A percentile compares a stretch with the other conserved stretches of the same genome.
phyloP scores from a whole-genome alignment of 495 filamentous ascomycete genomes.

The Lasiosphaeria miniovina region DNA sequence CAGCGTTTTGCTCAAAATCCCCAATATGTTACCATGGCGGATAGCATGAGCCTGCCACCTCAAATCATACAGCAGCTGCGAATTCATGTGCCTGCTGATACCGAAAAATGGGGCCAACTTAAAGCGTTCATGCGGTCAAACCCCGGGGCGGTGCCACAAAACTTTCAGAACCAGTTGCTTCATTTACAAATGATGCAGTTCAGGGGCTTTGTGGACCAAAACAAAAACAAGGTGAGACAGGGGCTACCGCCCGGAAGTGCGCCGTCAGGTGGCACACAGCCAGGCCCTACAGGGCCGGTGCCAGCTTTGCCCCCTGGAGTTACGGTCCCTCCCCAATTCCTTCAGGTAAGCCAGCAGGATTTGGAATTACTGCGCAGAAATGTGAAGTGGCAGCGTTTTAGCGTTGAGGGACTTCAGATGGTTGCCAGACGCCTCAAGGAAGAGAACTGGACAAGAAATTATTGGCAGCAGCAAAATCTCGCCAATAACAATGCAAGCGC shows the following conservation, averaged over 20 bases:
- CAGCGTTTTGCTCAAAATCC: slow-evolving; percentile 8
- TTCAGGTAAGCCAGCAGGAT: slow-evolving; percentile 18
- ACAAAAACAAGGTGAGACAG: slow-evolving; percentile 16
- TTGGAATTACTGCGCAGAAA: slow-evolving; percentile 9
- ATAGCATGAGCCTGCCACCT: slow-evolving; percentile 36
- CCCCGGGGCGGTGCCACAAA: slow-evolving; percentile 42
- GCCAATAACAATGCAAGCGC: slow-evolving; percentile 37
- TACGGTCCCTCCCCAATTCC: slow-evolving; percentile 1
- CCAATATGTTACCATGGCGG: slow-evolving; percentile 26
- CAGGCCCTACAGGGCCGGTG: background rate
- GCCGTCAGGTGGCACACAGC: background rate
- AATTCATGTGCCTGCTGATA: slow-evolving; percentile 44
- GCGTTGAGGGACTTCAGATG: background rate
- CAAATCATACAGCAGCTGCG: slow-evolving; percentile 25
- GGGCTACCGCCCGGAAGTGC: background rate
- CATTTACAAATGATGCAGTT: slow-evolving; percentile 56
- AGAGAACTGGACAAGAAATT: background rate
- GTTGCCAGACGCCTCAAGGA: background rate
- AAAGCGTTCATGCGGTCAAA: slow-evolving; percentile 55
- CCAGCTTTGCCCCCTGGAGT: slow-evolving; percentile 3
- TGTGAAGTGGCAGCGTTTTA: slow-evolving; percentile 30
- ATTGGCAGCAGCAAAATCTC: slow-evolving; percentile 18
- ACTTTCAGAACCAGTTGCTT: slow-evolving; percentile 46
- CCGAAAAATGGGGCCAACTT: slow-evolving; percentile 71
- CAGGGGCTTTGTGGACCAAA: slow-evolving; percentile 25